Evolutionary conservation across 305 asterid species (phyloP), one percentile per base, ranked within the genome.

Genomic region (Fraxinus baroniana): DNA sequence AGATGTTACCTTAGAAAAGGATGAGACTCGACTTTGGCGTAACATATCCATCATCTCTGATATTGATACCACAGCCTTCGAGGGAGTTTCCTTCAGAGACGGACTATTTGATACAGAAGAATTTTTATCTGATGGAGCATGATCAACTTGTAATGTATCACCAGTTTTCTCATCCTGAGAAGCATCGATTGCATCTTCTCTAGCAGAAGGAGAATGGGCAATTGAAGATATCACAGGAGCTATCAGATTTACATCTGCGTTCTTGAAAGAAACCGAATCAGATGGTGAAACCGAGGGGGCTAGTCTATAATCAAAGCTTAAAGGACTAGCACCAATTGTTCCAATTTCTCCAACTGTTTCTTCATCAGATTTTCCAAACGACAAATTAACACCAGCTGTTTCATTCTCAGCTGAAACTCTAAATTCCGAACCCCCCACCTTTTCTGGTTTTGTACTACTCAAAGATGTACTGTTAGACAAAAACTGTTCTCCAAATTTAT

Each of bases 31-130:
- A 74, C 89, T 90, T 82, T 68, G 85, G 30, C 66, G 86, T 84
- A 93, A 81, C 87, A 92, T 82, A 77, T 87, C 77, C 74, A 85
- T 89, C 97, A 93, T 89, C 77, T 87, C 85, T 26, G 89, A 74
- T 81, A 92, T 86, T 32, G 98, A 81, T 62, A 92, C 86, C 22
- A 89, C 92, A 9, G 82, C 80, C 70, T 88, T 88, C 79, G 88
- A 84, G 78, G 86, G 39, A 36, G 80, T 87, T 60, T 26, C 81
- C 85, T 32, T 82, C 68, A 73, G 76, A 74, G 66, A 35, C 1
- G 79, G 85, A 80, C 35, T 30, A 28, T 70, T 83, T 4, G 32
- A 73, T 36, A 28, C 28, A 15, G 87, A 83, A 66, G 85, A 79
- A 74, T 74, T 87, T 49, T 76, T 76, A 2, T 73, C 80, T 4